Base-by-base conservation (phyloP, 1,284 basidiomycete species). In the Rhodotorula mucilaginosa region DNA sequence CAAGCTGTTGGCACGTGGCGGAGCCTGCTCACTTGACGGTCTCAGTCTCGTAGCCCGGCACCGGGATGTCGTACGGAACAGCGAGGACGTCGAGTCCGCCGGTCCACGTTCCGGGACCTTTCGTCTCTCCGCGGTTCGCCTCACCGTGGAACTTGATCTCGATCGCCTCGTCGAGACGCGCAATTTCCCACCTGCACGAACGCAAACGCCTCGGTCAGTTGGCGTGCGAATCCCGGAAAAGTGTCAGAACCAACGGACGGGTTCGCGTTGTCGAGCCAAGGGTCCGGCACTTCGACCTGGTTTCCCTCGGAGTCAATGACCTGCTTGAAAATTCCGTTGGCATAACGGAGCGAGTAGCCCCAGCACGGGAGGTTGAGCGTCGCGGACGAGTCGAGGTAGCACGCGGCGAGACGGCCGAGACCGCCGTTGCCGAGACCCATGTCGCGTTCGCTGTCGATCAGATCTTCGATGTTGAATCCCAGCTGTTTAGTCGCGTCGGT, bases 71-170 rank as follows among this genome's bases (percentile, higher is more conserved):
- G 79, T 94, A 93, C 0, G 93, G 93, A 58, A 93, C 86, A 2
- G 93, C 93, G 49, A 95, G 80, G 48, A 95, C 92, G 81, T 96
- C 92, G n/a, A 69, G 90, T 1, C 93, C 93, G 26, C 93, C 93
- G 47, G 87, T 86, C 93, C 93, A 95, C 31, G 87, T 79, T 2
- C 88, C 90, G 70, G 80, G 79, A 85, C 88, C 73, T 82, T 87
- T 76, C 78, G 89, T 88, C 26, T 84, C 82, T 48, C 88, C 82
- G 51, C 88, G 84, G 71, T 93, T 89, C 1, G 93, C 86, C 31
- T 86, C 83, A 1, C 93, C 93, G 77, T 93, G 92, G 83, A 97
- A 95, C 51, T 93, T 87, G 52, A 97, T 84, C 60, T 78, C 52
- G 80, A 65, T 90, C 86, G 86, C 84, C 54, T 93, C 90, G 78